Evolutionary conservation across 176 grass and related monocot genomes (phyloP).

Genomic region (Thalia dealbata): DNA sequence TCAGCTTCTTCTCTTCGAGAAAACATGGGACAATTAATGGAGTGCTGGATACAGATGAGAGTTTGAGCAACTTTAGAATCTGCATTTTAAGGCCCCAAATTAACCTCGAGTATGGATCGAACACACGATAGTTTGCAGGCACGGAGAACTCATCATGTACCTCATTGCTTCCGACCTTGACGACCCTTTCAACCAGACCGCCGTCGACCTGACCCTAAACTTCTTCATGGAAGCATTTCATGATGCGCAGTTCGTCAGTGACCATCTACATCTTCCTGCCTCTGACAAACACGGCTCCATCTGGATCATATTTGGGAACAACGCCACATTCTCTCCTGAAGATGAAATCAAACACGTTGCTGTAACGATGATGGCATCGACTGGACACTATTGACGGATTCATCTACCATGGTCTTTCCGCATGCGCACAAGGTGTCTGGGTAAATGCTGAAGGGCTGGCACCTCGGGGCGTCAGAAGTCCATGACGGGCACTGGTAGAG

Average conservation of each 20-base stretch:
- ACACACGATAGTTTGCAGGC: too few species aligned
- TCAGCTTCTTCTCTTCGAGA: not conserved
- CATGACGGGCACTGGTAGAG: not conserved
- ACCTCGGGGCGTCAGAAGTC: not conserved
- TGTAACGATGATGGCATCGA: too few species aligned
- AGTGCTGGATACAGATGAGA: not conserved
- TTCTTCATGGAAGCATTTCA: not conserved
- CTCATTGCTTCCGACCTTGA: not conserved
- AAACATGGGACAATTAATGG: constrained; percentile 4
- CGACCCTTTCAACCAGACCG: not conserved
- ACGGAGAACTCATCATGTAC: not conserved
- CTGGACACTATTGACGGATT: not conserved
- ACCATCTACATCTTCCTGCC: constrained; percentile 11
- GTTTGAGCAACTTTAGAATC: constrained; percentile 10
- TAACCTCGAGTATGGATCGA: too few species aligned
- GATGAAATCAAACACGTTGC: too few species aligned
- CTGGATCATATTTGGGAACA: too few species aligned
- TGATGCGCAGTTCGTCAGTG: constrained; percentile 27
- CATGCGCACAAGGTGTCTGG: constrained; percentile 1
- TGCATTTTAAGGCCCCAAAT: not conserved
- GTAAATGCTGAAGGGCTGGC: not conserved
- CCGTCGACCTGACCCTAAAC: not conserved
- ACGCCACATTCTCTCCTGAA: too few species aligned
- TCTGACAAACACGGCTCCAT: constrained; percentile 21
- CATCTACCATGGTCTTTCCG: not conserved